A percentile compares a stretch with the other conserved stretches of the same genome.
Conservation (phyloP, 192 early-diverging fungal genomes). For the Coemansia sp. region DNA sequence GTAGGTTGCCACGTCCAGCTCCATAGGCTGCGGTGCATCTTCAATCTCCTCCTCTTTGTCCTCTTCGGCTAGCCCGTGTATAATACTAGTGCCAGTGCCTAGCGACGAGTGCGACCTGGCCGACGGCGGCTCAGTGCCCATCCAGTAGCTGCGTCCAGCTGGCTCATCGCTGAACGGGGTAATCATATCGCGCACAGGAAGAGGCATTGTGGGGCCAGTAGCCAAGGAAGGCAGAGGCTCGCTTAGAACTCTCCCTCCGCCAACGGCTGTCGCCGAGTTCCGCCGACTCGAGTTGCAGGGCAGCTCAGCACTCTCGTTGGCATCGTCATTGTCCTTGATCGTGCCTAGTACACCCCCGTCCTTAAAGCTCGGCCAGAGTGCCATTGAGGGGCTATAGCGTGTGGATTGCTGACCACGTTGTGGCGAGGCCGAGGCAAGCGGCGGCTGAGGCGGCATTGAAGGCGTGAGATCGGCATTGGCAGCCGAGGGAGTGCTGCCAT, state of each 20-base stretch:
- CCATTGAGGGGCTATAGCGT: slow-evolving; percentile 41
- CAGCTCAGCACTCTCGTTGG: slow-evolving; percentile 7
- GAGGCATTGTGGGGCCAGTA: background rate
- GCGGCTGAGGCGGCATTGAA: background rate
- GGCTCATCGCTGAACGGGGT: slow-evolving; percentile 20
- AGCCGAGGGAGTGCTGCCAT: slow-evolving; percentile 5
- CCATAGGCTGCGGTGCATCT: slow-evolving; percentile 51
- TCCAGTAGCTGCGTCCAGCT: slow-evolving; percentile 26
- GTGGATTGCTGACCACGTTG: slow-evolving; percentile 19
- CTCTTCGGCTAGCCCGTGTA: background rate
- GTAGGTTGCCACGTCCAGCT: slow-evolving; percentile 47
- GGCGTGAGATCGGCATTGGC: background rate
- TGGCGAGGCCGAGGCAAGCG: slow-evolving; percentile 23
- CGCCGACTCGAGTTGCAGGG: background rate
- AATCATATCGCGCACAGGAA: slow-evolving; percentile 1
- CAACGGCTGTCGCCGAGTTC: slow-evolving; percentile 8
- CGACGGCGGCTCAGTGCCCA: slow-evolving; percentile 23
- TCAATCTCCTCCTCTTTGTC: slow-evolving; percentile 52
- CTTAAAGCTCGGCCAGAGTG: slow-evolving; percentile 37
- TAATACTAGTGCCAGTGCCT: slow-evolving; percentile 28
- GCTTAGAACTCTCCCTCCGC: background rate
- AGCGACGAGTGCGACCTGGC: slow-evolving; percentile 48
- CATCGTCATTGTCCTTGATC: slow-evolving; percentile 28
- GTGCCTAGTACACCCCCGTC: slow-evolving; percentile 22
- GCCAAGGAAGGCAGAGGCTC: background rate